A percentile compares a stretch with the other conserved stretches of the same genome.
These are phyloP conservation scores for Penicillium odoratum DNA, from an alignment of 495 filamentous ascomycete genomes.

Conservation along the genomic window DNA sequence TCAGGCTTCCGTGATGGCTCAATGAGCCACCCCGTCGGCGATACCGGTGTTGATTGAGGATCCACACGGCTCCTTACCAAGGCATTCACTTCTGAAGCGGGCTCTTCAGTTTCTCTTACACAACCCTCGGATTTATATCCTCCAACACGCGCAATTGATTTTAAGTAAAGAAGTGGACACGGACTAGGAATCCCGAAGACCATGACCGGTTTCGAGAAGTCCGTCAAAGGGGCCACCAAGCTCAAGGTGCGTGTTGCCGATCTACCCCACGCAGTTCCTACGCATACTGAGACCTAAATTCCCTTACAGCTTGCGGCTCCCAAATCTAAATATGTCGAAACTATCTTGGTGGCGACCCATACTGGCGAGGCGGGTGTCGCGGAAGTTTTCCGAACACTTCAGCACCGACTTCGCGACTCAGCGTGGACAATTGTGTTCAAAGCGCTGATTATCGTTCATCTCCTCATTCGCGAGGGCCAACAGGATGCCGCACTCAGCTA, in stretches of 20 bases:
- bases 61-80: slow-evolving; percentile 22
- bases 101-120: slow-evolving; percentile 14
- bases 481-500: slow-evolving; percentile 84
- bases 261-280: background rate
- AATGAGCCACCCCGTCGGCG: slow-evolving; percentile 30
- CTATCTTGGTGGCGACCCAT: slow-evolving; percentile 94
- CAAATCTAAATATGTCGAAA: slow-evolving; percentile 99
- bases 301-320: slow-evolving; percentile 78
- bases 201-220: slow-evolving; percentile 89
- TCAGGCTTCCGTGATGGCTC: slow-evolving; percentile 33
- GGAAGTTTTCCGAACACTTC: slow-evolving; percentile 90
- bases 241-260: slow-evolving; percentile 67
- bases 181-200: slow-evolving; percentile 18
- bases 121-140: background rate
- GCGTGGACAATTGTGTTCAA: slow-evolving; percentile 99
- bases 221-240: slow-evolving; percentile 90
- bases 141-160: background rate
- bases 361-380: slow-evolving; percentile 92
- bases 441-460: slow-evolving; percentile 87
- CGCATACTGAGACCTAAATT: slow-evolving; percentile 7
- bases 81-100: slow-evolving; percentile 26
- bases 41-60: slow-evolving; percentile 30
- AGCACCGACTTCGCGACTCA: slow-evolving; percentile 84
- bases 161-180: slow-evolving; percentile 9
- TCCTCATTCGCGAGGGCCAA: slow-evolving; percentile 97